Evolutionary conservation across 2,329 filamentous ascomycete genomes (phyloP), one percentile per base, ranked within the genome.

Genomic region (Botrytis sinoallii): DNA sequence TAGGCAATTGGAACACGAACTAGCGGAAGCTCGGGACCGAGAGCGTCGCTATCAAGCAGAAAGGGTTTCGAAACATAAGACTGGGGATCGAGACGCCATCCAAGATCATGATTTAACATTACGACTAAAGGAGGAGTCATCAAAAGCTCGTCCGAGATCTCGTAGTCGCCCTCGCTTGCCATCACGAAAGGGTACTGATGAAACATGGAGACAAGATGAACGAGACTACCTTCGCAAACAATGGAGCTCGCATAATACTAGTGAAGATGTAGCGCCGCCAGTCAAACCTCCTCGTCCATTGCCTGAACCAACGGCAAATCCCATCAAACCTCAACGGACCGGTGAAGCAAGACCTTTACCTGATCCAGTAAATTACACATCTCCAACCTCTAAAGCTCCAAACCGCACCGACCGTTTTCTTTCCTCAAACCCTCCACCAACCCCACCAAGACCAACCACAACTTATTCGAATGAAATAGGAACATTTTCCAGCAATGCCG

Each of bases 1-100:
- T 75, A 88, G 88, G 78, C 91, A 98, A 81, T 86, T 98, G 8
- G 95, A 98, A 83, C 86, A 87, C 46, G 88, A 93, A 79, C 85
- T 93, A 1, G 89, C 90, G 78, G 86, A 89, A 78, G 91, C 91
- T 22, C 88, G 90, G 76, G 89, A 91, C 76, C 86, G 91, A 63
- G 91, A 93, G 79, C 85, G 85, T 57, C 86, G 88, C 77, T 92
- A 92, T 78, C 86, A 91, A 78, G 83, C 83, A 38, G 89, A 91
- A 79, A 85, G 90, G 20, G 86, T 89, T 75, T 86, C 87, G 40
- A 83, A 86, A 71, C 42, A 77, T 32, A 75, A 74, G 57, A 68
- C 74, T 29, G 75, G 76, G 25, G 76, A 74, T 44, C 79, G 75
- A 16, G 75, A 80, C 48, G 74, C 46, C 16, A 66, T 79, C 4